A percentile compares a stretch with the other conserved stretches of the same genome.
Conservation (phyloP, 2,329 filamentous ascomycete genomes). For the Tolypocladium nubicola region DNA sequence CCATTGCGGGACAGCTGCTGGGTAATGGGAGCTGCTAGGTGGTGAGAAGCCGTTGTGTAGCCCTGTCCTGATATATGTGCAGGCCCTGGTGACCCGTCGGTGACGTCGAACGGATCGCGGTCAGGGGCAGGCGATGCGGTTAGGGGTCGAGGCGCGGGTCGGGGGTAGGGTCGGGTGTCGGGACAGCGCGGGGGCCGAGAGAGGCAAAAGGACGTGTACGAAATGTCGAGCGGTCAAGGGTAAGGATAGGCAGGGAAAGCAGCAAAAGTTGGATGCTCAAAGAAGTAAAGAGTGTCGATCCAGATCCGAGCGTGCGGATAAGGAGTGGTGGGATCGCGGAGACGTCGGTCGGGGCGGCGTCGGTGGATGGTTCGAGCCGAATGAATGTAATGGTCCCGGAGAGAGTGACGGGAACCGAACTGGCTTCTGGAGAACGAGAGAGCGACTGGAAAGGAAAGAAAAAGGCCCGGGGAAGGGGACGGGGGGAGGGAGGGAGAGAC, state of each 20-base stretch:
- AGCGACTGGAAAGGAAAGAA: slow-evolving; percentile 40
- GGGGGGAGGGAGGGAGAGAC: slow-evolving; percentile 22
- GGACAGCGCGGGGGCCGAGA: background rate
- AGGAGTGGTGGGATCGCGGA: slow-evolving; percentile 6
- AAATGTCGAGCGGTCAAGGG: background rate
- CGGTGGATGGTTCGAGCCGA: slow-evolving; percentile 16
- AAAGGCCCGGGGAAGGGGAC: slow-evolving; percentile 23
- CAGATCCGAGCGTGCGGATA: slow-evolving; percentile 9
- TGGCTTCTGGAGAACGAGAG: slow-evolving; percentile 32
- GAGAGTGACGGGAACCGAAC: slow-evolving; percentile 40
- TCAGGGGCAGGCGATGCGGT: background rate
- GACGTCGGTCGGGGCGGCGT: slow-evolving; percentile 8
- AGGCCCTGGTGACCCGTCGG: background rate
- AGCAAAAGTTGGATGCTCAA: slow-evolving; percentile 6
- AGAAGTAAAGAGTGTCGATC: slow-evolving; percentile 14
- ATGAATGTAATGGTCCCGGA: slow-evolving; percentile 36
- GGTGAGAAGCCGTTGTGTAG: background rate
- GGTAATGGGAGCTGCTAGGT: background rate
- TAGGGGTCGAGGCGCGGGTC: background rate
- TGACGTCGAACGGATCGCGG: background rate
- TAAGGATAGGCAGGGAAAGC: slow-evolving; percentile 4
- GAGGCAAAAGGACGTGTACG: background rate
- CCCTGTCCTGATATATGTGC: background rate
- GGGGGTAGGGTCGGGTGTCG: background rate
- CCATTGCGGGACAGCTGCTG: slow-evolving; percentile 16